Evolutionary conservation across 2,329 filamentous ascomycete species (phyloP), one percentile per base, ranked within the genome.

Genomic region (Arthroderma sp.): DNA sequence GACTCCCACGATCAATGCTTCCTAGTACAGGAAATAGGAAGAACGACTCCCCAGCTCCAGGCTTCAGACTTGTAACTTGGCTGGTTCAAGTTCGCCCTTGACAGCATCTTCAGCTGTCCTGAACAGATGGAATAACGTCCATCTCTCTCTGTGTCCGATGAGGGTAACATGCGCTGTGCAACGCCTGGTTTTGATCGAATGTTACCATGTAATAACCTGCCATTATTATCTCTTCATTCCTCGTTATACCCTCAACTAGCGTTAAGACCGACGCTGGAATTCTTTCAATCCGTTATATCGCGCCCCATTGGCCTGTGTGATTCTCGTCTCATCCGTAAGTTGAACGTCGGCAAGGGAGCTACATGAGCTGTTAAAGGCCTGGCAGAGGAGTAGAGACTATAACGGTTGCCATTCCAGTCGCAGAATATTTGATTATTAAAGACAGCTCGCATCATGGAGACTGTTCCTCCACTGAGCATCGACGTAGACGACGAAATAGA

Each of bases 391-490:
- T 13, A 3, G 35, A 3, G 35, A 38, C 21, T 7, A 7, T 31
- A 31, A 31, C 28, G 3, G 28, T 31, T 31, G 4, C 3, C 28
- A 3, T 31, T 31, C 7, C 9, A 15, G 41, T 19, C 25, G 11
- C 21, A 15, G 9, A 4, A 23, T 23, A n/a, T 8, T 5, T 3
- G 41, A 9, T 47, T 4, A 47, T 47, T 25, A 23, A 23, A 25
- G 9, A 23, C 5, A 4, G 19, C 8, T 47, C 13, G 39, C 41
- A 33, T 13, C 17, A 41, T 39, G 44, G 31, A n/a, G 28, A 38
- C 55, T 51, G 31, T 38, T 37, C 70, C 66, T 39, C 68, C 68
- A 1, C 71, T 73, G 60, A 68, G 66, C 33, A 66, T 73, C 57
- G 64, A 68, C n/a, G 60, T 54, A 2, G 61, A 65, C 19, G 66